Percentiles rank a stretch among this genome's conserved stretches.
Conservation (phyloP, 495 filamentous ascomycete species). For the Lophium mytilinum region DNA sequence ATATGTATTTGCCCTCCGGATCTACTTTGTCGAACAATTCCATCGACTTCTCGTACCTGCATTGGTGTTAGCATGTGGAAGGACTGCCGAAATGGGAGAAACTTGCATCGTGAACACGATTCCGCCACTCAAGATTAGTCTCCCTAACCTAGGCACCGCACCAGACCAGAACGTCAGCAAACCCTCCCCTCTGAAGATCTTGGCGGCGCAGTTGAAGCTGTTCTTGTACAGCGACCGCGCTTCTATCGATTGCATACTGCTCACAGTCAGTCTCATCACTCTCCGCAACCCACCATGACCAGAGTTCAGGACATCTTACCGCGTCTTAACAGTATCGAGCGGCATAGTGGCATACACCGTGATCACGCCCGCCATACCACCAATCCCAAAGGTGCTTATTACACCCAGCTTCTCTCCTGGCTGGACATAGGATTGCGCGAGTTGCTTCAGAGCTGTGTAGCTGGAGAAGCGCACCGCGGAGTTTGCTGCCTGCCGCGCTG, state of each 20-base stretch:
- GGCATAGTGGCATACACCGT: conserved; percentile 90
- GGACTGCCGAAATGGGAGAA: neutral
- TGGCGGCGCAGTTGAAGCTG: conserved; percentile 72
- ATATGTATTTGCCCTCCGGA: conserved; percentile 79
- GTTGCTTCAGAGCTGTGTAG: conserved; percentile 82
- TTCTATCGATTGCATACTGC: conserved; percentile 92
- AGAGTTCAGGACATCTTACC: conserved; percentile 35
- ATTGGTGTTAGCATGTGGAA: conserved; percentile 4
- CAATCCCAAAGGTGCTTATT: conserved; percentile 83
- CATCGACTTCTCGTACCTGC: conserved; percentile 92
- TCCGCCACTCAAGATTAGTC: conserved; percentile 79
- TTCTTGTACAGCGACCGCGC: conserved; percentile 78
- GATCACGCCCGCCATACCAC: conserved; percentile 80
- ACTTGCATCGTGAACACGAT: conserved; percentile 94
- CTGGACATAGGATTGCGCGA: conserved; percentile 84
- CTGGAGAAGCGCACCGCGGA: conserved; percentile 81
- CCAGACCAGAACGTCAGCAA: conserved; percentile 89
- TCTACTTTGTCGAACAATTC: conserved; percentile 75
- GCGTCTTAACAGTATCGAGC: conserved; percentile 90
- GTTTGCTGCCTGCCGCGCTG: conserved; percentile 89
- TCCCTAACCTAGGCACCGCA: conserved; percentile 72
- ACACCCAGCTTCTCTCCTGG: conserved; percentile 92
- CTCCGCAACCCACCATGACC: neutral
- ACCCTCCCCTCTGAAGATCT: conserved; percentile 85
- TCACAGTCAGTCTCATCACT: neutral